Base-by-base conservation (phyloP, 2,329 filamentous ascomycete genomes). In the Xylaria sp. region DNA sequence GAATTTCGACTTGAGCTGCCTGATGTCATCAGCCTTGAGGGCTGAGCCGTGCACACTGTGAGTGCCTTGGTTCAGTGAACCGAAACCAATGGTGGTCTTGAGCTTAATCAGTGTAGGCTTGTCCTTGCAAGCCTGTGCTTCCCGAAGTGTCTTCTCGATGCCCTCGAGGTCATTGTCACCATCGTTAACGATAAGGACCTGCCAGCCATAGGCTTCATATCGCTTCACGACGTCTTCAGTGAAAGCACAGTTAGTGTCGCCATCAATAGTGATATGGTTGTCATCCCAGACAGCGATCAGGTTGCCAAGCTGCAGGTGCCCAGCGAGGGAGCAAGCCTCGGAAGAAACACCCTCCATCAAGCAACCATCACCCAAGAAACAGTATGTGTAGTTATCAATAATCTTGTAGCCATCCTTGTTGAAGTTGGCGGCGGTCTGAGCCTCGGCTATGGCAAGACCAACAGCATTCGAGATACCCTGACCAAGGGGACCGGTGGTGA, bases 101-200 rank as follows among this genome's bases (percentile, higher is more conserved):
- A 99, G 90, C 87, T 97, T 94, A 87, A 99, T 98, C 79, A 99
- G 86, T 70, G 94, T 92, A 73, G 96, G 96, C 92, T 98, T 99
- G 88, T 98, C 90, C 83, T 90, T 98, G 83, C 97, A 92, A 74
- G 90, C 86, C 86, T 95, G 90, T 81, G 90, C 92, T 85, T 92
- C 89, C 82, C 90, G 88, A 82, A 99, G 92, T 77, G 96, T 96
- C 71, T 87, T 90, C 86, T 97, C 94, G 70, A 99, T 98, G 79
- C 83, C 90, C 74, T 90, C 91, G 66, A 98, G 90, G 84, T 98
- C 93, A 81, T 89, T 83, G 87, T 99, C 93, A 82, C 96, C 96
- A 78, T 98, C 90, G 77, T 91, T 85, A 81, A 99, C 94, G 81
- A 87, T 87, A 79, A 93, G 85, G 69, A 91, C 90, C 84, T 99